Conservation (phyloP, 192 early-diverging fungal genomes). For the Piromyces sp. region DNA sequence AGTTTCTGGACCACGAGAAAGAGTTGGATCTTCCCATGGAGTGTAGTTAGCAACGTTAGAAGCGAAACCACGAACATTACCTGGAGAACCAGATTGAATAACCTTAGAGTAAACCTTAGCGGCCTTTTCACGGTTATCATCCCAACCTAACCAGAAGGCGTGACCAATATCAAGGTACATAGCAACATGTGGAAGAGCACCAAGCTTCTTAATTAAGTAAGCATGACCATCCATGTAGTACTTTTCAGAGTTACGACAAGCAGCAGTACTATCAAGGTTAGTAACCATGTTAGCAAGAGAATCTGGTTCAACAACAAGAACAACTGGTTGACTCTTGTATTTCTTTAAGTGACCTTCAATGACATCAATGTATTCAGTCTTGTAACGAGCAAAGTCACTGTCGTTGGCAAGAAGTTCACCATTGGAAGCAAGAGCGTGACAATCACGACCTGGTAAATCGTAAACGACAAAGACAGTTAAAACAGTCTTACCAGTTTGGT, state of each 20-base stretch:
- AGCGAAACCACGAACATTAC: slow-evolving; percentile 12
- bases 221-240: slow-evolving; percentile 19
- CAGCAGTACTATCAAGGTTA: slow-evolving; percentile 5
- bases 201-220: slow-evolving; percentile 16
- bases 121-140: slow-evolving; percentile 8
- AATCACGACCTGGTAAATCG: slow-evolving; percentile 29
- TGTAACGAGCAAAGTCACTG: slow-evolving; percentile 12
- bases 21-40: slow-evolving; percentile 14
- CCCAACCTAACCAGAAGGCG: slow-evolving; percentile 25
- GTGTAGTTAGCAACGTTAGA: slow-evolving; percentile 26
- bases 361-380: slow-evolving; percentile 20
- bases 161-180: slow-evolving; percentile 20
- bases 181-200: slow-evolving; percentile 8
- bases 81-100: slow-evolving; percentile 2
- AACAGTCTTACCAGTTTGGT: background rate
- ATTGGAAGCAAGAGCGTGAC: slow-evolving; percentile 20
- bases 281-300: slow-evolving; percentile 24
- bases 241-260: slow-evolving; percentile 8
- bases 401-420: slow-evolving; percentile 15
- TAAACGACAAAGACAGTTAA: slow-evolving; percentile 17
- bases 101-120: slow-evolving; percentile 11
- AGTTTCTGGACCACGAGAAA: background rate
- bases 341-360: background rate
- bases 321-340: slow-evolving; percentile 10
- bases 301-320: slow-evolving; percentile 23